Conservation (phyloP, 768 basidiomycete genomes). For the Postia placenta region DNA sequence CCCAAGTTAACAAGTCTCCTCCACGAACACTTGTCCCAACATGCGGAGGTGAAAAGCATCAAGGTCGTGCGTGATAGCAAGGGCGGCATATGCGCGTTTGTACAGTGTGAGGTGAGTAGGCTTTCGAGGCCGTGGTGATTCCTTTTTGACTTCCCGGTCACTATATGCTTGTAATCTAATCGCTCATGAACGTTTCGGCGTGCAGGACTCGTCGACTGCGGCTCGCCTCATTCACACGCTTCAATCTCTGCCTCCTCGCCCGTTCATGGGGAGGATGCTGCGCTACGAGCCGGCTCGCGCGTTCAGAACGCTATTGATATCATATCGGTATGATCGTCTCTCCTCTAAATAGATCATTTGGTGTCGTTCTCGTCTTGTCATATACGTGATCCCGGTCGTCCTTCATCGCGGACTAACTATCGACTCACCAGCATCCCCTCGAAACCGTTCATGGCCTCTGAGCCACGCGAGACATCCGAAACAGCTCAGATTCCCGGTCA, state of each 20-base stretch:
- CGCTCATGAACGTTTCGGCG: background rate
- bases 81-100: slow-evolving; percentile 78
- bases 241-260: slow-evolving; percentile 47
- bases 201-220: slow-evolving; percentile 53
- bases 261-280: slow-evolving; percentile 65
- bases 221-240: slow-evolving; percentile 54
- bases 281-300: slow-evolving; percentile 78
- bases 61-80: slow-evolving; percentile 69
- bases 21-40: slow-evolving; percentile 58
- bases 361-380: no score
- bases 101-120: slow-evolving; percentile 69
- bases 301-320: slow-evolving; percentile 66
- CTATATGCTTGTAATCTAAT: slow-evolving; percentile 2
- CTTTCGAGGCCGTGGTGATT: background rate
- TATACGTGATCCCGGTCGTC: no score
- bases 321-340: slow-evolving; percentile 48
- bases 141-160: background rate
- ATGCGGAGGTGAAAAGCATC: slow-evolving; percentile 60
- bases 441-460: no score
- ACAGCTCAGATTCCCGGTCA: background rate
- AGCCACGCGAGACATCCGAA: background rate
- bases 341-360: no score
- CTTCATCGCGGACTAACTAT: no score
- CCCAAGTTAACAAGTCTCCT: slow-evolving; percentile 55
- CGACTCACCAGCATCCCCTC: no score